Percentiles rank a stretch among this genome's conserved stretches.
Evolutionary conservation across 2,329 filamentous ascomycete species (phyloP).

Genomic region (Bipolaris victoriae): DNA sequence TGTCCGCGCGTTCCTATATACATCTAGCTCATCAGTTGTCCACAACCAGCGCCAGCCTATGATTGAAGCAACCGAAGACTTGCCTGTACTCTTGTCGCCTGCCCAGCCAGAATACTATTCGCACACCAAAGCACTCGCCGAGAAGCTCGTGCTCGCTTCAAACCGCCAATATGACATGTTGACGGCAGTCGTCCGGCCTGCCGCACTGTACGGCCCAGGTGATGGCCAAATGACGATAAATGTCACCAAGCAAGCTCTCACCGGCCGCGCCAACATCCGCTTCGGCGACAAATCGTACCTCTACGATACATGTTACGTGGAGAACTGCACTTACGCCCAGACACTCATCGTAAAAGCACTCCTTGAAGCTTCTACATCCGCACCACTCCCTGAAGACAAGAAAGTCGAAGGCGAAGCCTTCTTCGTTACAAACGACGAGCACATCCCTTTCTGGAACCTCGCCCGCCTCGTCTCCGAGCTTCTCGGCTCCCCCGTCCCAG

Average conservation of each 20-base stretch:
- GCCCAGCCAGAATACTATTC: conserved; percentile 1
- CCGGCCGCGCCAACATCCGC: not conserved
- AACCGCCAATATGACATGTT: not conserved
- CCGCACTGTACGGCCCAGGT: not conserved
- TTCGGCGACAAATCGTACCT: not conserved
- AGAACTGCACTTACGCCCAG: not conserved
- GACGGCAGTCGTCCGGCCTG: not conserved
- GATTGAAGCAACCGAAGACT: not conserved
- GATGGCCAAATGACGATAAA: not conserved
- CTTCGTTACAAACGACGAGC: conserved; percentile 1
- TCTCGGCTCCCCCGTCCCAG: not conserved
- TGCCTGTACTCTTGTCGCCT: not conserved
- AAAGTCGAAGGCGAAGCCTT: conserved; percentile 1
- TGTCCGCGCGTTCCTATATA: conserved; percentile 50
- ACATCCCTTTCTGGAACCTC: not conserved
- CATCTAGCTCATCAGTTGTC: conserved; percentile 23
- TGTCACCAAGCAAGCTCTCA: not conserved
- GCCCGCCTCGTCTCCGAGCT: not conserved
- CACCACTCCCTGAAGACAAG: not conserved
- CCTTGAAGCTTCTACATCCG: not conserved
- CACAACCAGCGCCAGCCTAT: not conserved
- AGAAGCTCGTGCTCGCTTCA: not conserved
- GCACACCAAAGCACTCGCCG: not conserved
- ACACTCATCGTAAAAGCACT: not conserved
- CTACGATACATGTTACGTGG: not conserved